These are phyloP conservation scores for Incumbomyces delicatus DNA, from an alignment of 2,329 filamentous ascomycete species.

Conservation along the genomic window DNA sequence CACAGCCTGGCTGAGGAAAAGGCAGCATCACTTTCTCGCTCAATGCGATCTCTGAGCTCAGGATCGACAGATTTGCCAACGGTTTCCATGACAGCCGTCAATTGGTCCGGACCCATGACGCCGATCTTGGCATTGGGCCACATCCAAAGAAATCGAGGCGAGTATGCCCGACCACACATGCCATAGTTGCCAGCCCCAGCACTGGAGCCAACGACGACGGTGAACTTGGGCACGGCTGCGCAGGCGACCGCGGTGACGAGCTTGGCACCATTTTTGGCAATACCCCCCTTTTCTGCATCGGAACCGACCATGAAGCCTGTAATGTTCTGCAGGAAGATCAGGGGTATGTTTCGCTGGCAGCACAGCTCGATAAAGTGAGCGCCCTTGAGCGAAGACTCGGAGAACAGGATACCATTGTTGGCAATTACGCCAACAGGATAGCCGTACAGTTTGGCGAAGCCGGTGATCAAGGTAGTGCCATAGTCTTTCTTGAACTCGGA, in stretches of 20 bases:
- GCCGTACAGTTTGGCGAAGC: conserved; percentile 82
- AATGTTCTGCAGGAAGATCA: conserved; percentile 95
- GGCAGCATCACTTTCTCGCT: conserved; percentile 76
- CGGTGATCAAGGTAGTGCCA: conserved; percentile 79
- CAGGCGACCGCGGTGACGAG: conserved; percentile 91
- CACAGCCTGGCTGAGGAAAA: conserved; percentile 84
- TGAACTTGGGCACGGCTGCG: conserved; percentile 91
- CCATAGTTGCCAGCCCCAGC: conserved; percentile 96
- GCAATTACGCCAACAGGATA: conserved; percentile 87
- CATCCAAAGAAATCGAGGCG: conserved; percentile 85
- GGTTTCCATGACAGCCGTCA: conserved; percentile 86
- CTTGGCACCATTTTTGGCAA: conserved; percentile 96
- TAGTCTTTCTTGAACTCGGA: conserved; percentile 92
- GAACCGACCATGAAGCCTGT: conserved; percentile 95
- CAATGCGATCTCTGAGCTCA: conserved; percentile 72
- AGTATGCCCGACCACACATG: conserved; percentile 91
- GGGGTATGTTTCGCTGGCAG: conserved; percentile 75
- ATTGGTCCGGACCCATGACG: conserved; percentile 75
- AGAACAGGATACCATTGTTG: conserved; percentile 93
- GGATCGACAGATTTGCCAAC: conserved; percentile 78
- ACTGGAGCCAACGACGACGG: conserved; percentile 85
- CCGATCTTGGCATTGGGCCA: conserved; percentile 96
- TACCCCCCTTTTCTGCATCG: conserved; percentile 85
- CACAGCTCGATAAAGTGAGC: conserved; percentile 97
- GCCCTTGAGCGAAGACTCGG: conserved; percentile 78